phyloP scores from a whole-genome alignment of 75 land plant species.

The Larix kaempferi region DNA sequence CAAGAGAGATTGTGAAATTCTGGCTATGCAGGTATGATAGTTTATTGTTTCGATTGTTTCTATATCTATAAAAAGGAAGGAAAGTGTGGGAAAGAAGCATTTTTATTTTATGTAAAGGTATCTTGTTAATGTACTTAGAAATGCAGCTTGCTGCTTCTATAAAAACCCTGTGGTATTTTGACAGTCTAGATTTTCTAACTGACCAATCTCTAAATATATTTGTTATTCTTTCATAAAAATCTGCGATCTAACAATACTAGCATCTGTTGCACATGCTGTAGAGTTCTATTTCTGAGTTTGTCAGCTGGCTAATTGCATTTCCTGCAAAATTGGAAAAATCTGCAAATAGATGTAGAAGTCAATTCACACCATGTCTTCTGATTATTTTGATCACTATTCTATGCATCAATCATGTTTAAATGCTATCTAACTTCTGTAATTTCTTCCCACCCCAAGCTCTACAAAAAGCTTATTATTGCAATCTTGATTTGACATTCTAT shows the following conservation, averaged over 20 bases:
- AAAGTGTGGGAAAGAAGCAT: background rate
- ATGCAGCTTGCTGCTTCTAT: background rate
- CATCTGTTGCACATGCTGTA: background rate
- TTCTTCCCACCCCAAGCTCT: too few relatives aligned
- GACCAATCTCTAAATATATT: background rate
- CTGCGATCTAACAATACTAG: background rate
- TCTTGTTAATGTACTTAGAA: background rate
- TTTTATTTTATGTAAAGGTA: slow-evolving; percentile 3
- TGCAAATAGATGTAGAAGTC: too few relatives aligned
- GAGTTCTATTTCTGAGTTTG: background rate
- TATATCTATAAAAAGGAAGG: background rate
- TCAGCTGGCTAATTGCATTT: background rate
- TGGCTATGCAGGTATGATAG: slow-evolving; percentile 85
- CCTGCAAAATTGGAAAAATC: background rate
- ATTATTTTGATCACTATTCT: too few relatives aligned
- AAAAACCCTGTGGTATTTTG: background rate
- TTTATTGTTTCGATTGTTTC: background rate
- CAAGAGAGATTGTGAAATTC: slow-evolving; percentile 95
- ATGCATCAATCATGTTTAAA: too few relatives aligned
- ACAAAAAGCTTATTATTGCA: too few relatives aligned
- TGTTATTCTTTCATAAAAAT: background rate
- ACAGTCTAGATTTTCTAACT: background rate
- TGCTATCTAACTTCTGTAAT: too few relatives aligned
- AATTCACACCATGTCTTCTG: too few relatives aligned
- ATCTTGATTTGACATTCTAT: too few relatives aligned